Conservation (phyloP, 108 stramenopile genomes). For the Skeletonema tropicum region DNA sequence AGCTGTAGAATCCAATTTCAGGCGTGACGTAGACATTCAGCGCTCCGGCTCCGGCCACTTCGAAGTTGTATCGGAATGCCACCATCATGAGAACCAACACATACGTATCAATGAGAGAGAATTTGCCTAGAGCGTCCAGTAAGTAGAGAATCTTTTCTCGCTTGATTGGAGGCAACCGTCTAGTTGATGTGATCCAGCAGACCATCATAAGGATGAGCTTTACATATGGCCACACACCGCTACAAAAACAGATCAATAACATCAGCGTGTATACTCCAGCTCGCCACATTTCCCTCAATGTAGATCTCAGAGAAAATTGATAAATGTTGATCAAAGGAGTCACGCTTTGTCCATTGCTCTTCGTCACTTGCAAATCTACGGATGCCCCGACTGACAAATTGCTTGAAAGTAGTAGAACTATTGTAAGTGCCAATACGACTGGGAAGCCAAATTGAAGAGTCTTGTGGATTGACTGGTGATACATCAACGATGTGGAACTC, state of each 20-base stretch:
- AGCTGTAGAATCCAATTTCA: constrained; percentile 85
- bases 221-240: constrained; percentile 92
- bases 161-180: constrained; percentile 40
- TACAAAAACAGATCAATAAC: constrained; percentile 81
- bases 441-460: constrained; percentile 37
- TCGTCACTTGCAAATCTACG: constrained; percentile 61
- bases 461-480: constrained; percentile 40
- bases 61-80: constrained; percentile 88
- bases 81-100: constrained; percentile 91
- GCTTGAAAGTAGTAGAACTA: constrained; percentile 54
- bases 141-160: constrained; percentile 77
- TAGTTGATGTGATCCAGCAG: constrained; percentile 65
- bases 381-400: constrained; percentile 80
- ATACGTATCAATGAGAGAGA: constrained; percentile 90
- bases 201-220: constrained; percentile 82
- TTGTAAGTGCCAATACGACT: constrained; percentile 18
- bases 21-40: constrained; percentile 80
- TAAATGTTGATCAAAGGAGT: constrained; percentile 64
- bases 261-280: constrained; percentile 90
- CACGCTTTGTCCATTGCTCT: constrained; percentile 30
- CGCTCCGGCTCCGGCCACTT: constrained; percentile 45
- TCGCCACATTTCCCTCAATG: constrained; percentile 78
- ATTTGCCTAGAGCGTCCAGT: constrained; percentile 90
- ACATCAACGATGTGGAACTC: constrained; percentile 52
- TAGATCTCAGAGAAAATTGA: constrained; percentile 76